These are phyloP conservation scores for Fraxinus angustifolia DNA, from an alignment of 305 asterid species.

Conservation along the genomic window DNA sequence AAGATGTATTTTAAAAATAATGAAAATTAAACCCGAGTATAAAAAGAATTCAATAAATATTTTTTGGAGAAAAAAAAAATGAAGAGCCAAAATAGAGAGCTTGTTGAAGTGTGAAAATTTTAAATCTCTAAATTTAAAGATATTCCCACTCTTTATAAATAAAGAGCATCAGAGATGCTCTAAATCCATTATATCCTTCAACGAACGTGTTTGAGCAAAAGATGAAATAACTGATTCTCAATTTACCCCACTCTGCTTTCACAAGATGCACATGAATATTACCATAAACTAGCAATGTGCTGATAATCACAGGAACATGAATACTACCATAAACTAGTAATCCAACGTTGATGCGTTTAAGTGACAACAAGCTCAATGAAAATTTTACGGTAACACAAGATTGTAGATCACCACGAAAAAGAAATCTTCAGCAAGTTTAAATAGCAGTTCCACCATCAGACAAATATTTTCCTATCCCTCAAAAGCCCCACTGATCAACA, in stretches of 20 bases:
- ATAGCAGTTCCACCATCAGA: not conserved
- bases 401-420: not conserved
- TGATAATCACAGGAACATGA: not conserved
- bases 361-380: not conserved
- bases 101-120: no score
- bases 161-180: not conserved
- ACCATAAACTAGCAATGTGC: not conserved
- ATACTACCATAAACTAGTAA: not conserved
- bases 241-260: not conserved
- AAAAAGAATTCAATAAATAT: no score
- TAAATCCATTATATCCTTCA: not conserved
- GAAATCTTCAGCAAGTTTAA: conserved; percentile 8
- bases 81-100: no score
- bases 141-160: no score
- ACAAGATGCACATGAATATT: not conserved
- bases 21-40: no score
- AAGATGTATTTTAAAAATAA: no score
- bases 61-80: no score
- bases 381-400: not conserved
- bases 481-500: not conserved
- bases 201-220: not conserved
- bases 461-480: not conserved
- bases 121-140: no score
- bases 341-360: not conserved
- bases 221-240: not conserved